These are phyloP conservation scores for Trametes pubescens DNA, from an alignment of 1,284 basidiomycete species.

Conservation along the genomic window DNA sequence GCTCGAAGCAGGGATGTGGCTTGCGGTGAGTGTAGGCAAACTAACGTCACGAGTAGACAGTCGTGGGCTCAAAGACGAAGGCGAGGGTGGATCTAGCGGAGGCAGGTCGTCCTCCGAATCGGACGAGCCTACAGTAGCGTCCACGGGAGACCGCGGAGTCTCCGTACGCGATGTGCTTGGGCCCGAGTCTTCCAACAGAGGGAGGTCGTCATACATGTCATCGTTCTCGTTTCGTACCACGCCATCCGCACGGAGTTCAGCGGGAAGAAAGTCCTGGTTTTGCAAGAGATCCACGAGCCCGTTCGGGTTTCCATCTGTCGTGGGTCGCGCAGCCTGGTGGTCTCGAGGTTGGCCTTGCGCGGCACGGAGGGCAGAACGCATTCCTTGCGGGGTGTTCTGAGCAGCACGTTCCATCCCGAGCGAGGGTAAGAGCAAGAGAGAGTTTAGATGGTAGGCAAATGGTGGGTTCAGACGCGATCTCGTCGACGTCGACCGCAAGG, in stretches of 20 bases:
- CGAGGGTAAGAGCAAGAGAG: background rate
- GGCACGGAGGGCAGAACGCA: slow-evolving; percentile 16
- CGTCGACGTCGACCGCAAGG: too few relatives aligned
- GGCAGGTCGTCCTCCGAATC: slow-evolving; percentile 9
- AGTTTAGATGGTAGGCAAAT: background rate
- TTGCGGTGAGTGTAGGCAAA: background rate
- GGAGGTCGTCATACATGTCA: slow-evolving; percentile 22
- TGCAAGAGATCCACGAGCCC: slow-evolving; percentile 17
- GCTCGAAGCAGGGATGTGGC: background rate
- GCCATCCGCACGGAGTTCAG: background rate
- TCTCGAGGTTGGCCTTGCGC: background rate
- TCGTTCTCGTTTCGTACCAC: slow-evolving; percentile 6
- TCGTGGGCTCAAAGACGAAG: background rate
- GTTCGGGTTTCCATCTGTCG: background rate
- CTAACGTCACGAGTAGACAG: background rate
- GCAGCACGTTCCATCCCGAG: background rate
- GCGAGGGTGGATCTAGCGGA: background rate
- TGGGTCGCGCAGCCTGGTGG: background rate
- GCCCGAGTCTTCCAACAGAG: slow-evolving; percentile 21
- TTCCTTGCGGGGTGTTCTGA: slow-evolving; percentile 8
- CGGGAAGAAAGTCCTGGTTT: slow-evolving; percentile 18
- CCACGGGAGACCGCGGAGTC: background rate
- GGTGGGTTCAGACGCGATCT: background rate
- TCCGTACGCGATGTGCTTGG: background rate
- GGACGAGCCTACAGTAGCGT: background rate